phyloP scores from a whole-genome alignment of 805 yeast genomes.

The Metschnikowia similis region DNA sequence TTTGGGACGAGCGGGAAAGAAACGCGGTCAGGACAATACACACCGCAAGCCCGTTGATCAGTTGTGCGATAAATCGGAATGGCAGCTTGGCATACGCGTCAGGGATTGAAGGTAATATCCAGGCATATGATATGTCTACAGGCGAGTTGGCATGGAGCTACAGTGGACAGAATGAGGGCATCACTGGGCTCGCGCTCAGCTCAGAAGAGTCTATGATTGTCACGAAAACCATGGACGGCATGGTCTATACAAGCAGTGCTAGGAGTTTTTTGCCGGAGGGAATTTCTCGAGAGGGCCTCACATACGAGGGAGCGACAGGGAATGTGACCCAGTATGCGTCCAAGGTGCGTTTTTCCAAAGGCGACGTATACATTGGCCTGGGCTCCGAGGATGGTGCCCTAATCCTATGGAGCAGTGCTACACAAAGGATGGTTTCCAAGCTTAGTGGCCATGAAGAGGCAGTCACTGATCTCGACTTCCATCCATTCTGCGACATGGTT shows the following conservation, averaged over 20 bases:
- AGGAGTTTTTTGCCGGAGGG: slow-evolving; percentile 38
- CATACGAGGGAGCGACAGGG: slow-evolving; percentile 56
- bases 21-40: slow-evolving; percentile 33
- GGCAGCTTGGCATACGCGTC: slow-evolving; percentile 48
- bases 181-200: slow-evolving; percentile 53
- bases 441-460: slow-evolving; percentile 59
- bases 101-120: slow-evolving; percentile 65
- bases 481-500: slow-evolving; percentile 39
- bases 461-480: slow-evolving; percentile 57
- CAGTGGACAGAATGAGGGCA: slow-evolving; percentile 43
- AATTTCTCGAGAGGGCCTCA: slow-evolving; percentile 39
- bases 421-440: slow-evolving; percentile 45
- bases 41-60: slow-evolving; percentile 56
- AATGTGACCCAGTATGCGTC: slow-evolving; percentile 50
- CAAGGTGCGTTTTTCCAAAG: slow-evolving; percentile 45
- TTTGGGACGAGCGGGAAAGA: slow-evolving; percentile 69
- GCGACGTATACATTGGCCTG: slow-evolving; percentile 40
- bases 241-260: slow-evolving; percentile 55
- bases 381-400: slow-evolving; percentile 62
- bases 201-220: slow-evolving; percentile 44
- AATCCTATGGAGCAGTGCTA: slow-evolving; percentile 56
- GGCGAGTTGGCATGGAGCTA: slow-evolving; percentile 43
- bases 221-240: slow-evolving; percentile 54
- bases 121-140: slow-evolving; percentile 55
- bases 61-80: slow-evolving; percentile 34